Percentiles rank a stretch among this genome's conserved stretches.
These are phyloP conservation scores for Metschnikowia lunata DNA, from an alignment of 805 yeast species.

Conservation along the genomic window DNA sequence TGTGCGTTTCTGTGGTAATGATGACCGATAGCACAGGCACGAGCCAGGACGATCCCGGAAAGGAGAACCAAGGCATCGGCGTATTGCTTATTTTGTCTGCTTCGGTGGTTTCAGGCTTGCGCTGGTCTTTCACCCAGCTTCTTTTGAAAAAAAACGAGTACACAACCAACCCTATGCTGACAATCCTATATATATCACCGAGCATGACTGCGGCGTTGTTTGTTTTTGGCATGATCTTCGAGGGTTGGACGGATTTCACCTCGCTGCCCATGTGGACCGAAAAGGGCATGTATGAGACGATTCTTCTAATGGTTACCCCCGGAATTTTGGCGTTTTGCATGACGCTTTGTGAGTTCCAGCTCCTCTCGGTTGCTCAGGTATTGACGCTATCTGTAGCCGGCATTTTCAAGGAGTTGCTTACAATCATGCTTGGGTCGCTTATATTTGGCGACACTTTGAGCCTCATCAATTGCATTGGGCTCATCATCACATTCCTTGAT, in stretches of 20 bases:
- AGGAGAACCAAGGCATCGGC: constrained; percentile 44
- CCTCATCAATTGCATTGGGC: constrained; percentile 65
- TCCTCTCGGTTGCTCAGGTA: constrained; percentile 77
- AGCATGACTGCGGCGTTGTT: constrained; percentile 67
- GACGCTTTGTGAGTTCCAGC: constrained; percentile 84
- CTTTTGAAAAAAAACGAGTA: constrained; percentile 57
- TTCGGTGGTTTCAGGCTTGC: constrained; percentile 77
- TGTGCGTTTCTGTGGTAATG: constrained; percentile 81
- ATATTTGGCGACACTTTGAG: constrained; percentile 74
- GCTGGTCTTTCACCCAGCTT: constrained; percentile 94
- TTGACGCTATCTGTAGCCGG: constrained; percentile 88
- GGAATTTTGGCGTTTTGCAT: constrained; percentile 84
- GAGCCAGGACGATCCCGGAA: constrained; percentile 16
- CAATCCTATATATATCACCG: constrained; percentile 83
- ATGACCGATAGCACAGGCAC: constrained; percentile 60
- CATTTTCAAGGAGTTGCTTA: constrained; percentile 84
- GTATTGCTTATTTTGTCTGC: constrained; percentile 71
- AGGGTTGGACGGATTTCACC: constrained; percentile 57
- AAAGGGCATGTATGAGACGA: constrained; percentile 54
- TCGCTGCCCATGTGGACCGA: constrained; percentile 58
- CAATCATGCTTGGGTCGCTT: constrained; percentile 65
- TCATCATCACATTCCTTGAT: constrained; percentile 68
- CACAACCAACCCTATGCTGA: constrained; percentile 71
- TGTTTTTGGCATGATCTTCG: constrained; percentile 59
- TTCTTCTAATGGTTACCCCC: constrained; percentile 64